These are phyloP conservation scores for Ceratocystiopsis sp. DNA, from an alignment of 2,329 filamentous ascomycete genomes.

Conservation along the genomic window DNA sequence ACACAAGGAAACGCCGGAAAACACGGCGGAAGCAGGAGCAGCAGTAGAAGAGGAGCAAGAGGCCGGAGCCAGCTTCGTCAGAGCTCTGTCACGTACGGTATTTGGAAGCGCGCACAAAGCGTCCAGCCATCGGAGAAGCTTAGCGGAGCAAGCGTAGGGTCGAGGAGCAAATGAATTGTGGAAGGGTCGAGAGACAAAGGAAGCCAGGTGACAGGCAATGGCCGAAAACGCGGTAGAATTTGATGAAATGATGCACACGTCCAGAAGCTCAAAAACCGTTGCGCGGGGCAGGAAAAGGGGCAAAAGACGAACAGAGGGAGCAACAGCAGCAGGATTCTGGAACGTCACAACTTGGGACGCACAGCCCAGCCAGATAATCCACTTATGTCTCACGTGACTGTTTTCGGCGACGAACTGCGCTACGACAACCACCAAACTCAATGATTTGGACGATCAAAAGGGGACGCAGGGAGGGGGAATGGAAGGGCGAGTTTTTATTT, in stretches of 20 bases:
- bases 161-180: not conserved
- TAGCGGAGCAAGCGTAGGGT: not conserved
- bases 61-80: too few relatives aligned
- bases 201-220: not conserved
- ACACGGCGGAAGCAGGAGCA: not conserved
- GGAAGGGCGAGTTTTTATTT: not conserved
- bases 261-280: too few relatives aligned
- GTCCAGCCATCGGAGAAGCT: slow-evolving; percentile 33
- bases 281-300: not conserved
- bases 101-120: slow-evolving; percentile 52
- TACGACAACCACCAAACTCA: not conserved
- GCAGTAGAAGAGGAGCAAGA: not conserved
- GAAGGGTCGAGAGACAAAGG: not conserved
- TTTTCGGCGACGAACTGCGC: too few relatives aligned
- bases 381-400: too few relatives aligned
- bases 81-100: slow-evolving; percentile 33
- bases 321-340: not conserved
- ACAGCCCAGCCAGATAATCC: too few relatives aligned
- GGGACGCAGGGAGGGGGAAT: too few relatives aligned
- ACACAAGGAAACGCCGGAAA: not conserved
- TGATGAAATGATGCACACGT: too few relatives aligned
- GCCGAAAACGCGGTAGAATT: too few relatives aligned
- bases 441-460: too few relatives aligned
- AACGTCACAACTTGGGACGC: too few relatives aligned
- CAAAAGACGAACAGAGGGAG: not conserved